Percentiles rank a stretch among this genome's conserved stretches.
These are phyloP conservation scores for Suhomyces yuchorum DNA, from an alignment of 1,139 yeast genomes.

Conservation along the genomic window DNA sequence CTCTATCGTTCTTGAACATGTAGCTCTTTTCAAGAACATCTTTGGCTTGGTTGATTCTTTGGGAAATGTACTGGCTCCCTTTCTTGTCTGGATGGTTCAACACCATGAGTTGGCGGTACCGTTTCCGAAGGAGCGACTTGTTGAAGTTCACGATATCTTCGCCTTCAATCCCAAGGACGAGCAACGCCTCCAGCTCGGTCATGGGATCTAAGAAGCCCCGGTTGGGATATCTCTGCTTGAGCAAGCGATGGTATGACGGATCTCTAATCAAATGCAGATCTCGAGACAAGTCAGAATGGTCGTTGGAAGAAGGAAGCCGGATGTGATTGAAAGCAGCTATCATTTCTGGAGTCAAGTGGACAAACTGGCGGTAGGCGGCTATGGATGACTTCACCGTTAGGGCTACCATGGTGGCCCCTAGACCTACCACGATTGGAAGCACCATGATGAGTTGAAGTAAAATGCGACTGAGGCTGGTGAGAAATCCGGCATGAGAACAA, in stretches of 20 bases:
- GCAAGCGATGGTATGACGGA: conserved; percentile 25
- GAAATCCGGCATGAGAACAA: neutral
- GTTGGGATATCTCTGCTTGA: conserved; percentile 40
- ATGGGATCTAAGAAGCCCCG: conserved; percentile 53
- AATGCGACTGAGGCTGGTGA: neutral
- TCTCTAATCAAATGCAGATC: conserved; percentile 17
- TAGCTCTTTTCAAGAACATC: conserved; percentile 63
- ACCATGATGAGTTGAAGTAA: conserved; percentile 29
- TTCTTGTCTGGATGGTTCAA: conserved; percentile 75
- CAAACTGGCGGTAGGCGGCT: conserved; percentile 45
- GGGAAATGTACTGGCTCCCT: conserved; percentile 70
- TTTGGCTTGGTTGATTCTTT: conserved; percentile 76
- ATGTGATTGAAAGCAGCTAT: conserved; percentile 57
- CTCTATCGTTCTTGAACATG: conserved; percentile 28
- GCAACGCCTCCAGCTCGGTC: conserved; percentile 64
- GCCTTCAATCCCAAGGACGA: conserved; percentile 55
- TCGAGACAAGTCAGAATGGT: conserved; percentile 13
- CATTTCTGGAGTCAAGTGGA: conserved; percentile 51
- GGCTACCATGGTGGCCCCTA: conserved; percentile 59
- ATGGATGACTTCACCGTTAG: conserved; percentile 53
- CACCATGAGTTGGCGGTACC: conserved; percentile 67
- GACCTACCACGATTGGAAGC: conserved; percentile 58
- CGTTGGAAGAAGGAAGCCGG: conserved; percentile 20
- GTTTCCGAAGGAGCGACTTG: conserved; percentile 46
- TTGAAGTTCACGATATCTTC: conserved; percentile 52